Evolutionary conservation across 768 basidiomycete genomes (phyloP).

Genomic region (Xerocomus spinulosus): DNA sequence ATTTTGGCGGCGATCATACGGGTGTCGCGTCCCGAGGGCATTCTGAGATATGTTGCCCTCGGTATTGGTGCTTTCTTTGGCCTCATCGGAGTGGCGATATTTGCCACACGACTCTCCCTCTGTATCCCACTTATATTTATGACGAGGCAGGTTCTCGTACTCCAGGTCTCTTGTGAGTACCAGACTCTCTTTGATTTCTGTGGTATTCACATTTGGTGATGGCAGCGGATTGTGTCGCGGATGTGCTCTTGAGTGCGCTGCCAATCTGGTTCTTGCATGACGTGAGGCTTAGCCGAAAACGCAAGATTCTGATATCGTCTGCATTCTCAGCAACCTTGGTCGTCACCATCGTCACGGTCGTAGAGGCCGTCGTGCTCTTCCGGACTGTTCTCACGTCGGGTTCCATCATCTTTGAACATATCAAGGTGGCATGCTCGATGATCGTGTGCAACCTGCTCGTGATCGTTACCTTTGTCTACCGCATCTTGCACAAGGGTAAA

Average conservation of each 20-base stretch:
- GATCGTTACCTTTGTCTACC: slow-evolving; percentile 19
- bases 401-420: slow-evolving; percentile 19
- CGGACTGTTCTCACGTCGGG: background rate
- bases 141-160: background rate
- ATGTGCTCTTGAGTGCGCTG: slow-evolving; percentile 18
- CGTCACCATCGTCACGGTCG: slow-evolving; percentile 19
- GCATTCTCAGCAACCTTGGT: slow-evolving; percentile 20
- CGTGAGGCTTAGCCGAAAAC: slow-evolving; percentile 12
- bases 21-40: slow-evolving; percentile 15
- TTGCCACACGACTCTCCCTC: slow-evolving; percentile 6
- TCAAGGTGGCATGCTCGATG: slow-evolving; percentile 19
- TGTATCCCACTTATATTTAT: slow-evolving; percentile 8
- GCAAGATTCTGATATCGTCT: slow-evolving; percentile 16
- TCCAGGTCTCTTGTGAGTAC: slow-evolving; percentile 14
- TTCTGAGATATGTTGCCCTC: slow-evolving; percentile 1
- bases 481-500: slow-evolving; percentile 2
- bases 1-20: slow-evolving; percentile 22
- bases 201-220: background rate
- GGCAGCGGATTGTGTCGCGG: slow-evolving; percentile 20
- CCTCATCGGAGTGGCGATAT: slow-evolving; percentile 5
- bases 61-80: slow-evolving; percentile 15
- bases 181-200: background rate
- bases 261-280: slow-evolving; percentile 15
- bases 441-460: slow-evolving; percentile 25
- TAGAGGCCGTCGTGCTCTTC: slow-evolving; percentile 8